Percentiles rank a stretch among this genome's conserved stretches.
Conservation (phyloP, 2,329 filamentous ascomycete genomes). For the Cordyceps cicadae region DNA sequence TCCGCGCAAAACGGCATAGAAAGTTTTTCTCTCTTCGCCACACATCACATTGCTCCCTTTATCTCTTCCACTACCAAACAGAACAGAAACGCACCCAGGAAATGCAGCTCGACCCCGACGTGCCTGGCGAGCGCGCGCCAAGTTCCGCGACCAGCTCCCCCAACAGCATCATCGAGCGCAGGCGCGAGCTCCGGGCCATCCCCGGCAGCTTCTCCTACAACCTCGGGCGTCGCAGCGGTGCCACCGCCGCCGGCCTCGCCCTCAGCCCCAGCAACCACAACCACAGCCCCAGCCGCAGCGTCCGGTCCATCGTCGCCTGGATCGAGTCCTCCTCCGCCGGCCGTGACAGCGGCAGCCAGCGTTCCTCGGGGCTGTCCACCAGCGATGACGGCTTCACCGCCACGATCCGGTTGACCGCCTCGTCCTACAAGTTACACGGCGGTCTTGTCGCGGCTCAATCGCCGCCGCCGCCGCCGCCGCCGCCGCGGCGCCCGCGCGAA, state of each 20-base stretch:
- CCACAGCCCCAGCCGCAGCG: slow-evolving; percentile 16
- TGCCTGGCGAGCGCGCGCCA: not conserved
- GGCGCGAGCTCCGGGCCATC: slow-evolving; percentile 15
- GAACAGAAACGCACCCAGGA: not conserved
- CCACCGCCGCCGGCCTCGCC: not conserved
- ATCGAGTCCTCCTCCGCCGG: slow-evolving; percentile 19
- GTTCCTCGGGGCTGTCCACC: not conserved
- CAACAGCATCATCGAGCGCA: slow-evolving; percentile 7
- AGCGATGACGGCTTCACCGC: not conserved
- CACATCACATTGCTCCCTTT: not conserved
- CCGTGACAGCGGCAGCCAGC: not conserved
- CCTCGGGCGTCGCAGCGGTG: slow-evolving; percentile 16
- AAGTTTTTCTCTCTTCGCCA: not conserved
- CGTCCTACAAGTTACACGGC: not conserved
- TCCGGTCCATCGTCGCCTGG: slow-evolving; percentile 26
- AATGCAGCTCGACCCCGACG: not conserved
- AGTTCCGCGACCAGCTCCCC: not conserved
- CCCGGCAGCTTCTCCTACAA: slow-evolving; percentile 24
- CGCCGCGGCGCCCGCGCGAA: not conserved
- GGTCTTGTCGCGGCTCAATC: not conserved
- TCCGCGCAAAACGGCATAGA: not conserved
- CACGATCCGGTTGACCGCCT: too few relatives aligned
- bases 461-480: not conserved
- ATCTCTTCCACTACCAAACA: not conserved
- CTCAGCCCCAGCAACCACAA: not conserved